Base-by-base conservation (phyloP, 257 asterid species). In the Plantago ovata region DNA sequence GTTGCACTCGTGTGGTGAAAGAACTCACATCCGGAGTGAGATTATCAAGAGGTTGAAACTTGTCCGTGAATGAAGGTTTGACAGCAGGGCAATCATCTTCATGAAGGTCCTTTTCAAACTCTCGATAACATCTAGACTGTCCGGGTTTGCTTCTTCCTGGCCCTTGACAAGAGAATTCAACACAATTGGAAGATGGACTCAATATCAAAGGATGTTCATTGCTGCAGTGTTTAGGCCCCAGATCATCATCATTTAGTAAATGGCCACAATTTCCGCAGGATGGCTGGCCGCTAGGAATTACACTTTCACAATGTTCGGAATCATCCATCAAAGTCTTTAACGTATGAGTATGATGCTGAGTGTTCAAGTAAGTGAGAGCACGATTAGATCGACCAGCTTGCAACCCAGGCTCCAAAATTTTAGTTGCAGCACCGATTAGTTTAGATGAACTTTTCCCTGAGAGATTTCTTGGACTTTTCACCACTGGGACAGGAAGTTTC, bases 361-460 rank as follows among this genome's bases (percentile, higher is more conserved):
- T 50, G 43, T 53, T 68, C 10, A 79, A 63, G 80, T 77, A 76
- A 65, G 82, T 67, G 65, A 92, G 89, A 61, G 84, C 82, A 59
- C 76, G 69, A 52, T 78, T 85, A 0, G 80, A 65, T 73, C 83
- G 70, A 70, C 72, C 77, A 8, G 68, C 75, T 62, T 77, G 95
- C 79, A 90, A 53, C 48, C 95, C 94, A 48, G 98, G 97, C 65
- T 92, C 99, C 77, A 89, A 72, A 48, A 93, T 93, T 70, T 64
- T 72, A 64, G 86, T 72, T 23, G 98, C 98, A 22, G 94, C 96
- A 47, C 94, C 95, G 46, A 86, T 76, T 75, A 93, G 72, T 63
- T 81, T 73, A 36, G 97, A 82, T 7, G 94, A 61, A 49, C 69
- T 81, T 68, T 71, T 85, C 71, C 81, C 79, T 9, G 95, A 62